Base-by-base conservation (phyloP, 805 yeast species). In the Myxozyma lipomycoides region DNA sequence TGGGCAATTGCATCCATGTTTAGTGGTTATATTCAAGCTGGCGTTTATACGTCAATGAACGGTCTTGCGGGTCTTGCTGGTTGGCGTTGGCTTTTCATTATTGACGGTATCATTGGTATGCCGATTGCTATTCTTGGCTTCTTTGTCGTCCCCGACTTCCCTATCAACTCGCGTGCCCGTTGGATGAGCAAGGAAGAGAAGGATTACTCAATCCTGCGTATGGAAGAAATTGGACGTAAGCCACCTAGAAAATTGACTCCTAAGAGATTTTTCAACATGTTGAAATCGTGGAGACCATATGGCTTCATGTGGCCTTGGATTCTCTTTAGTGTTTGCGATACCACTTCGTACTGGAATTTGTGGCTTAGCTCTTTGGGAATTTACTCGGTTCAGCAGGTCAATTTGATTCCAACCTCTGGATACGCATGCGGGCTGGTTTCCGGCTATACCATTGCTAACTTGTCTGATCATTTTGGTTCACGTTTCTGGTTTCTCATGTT, bases 101-200 rank as follows among this genome's bases (percentile, higher is more conserved):
- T 54, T 30, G 58, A 53, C 38, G 58, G 58, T 15, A 28, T 49
- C 23, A 51, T 51, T 34, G 55, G 57, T 4, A 28, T 51, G 17
- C 55, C 55, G n/a, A 51, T 51, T 24, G 51, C 48, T n/a, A n/a
- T 48, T 5, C 26, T 32, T 19, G 57, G 57, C 21, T 51, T 30
- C 41, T 46, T 25, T 61, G 71, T 62, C 65, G 80, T 51, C 86
- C 88, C 19, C 86, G 87, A 50, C 81, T 84, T 24, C 85, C 88
- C 19, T 64, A 73, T 45, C 70, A 74, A 52, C 75, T 82, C 63
- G 73, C 76, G 7, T 62, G 77, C 22, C 76, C 71, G 59, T 62
- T 81, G 26, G 71, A 78, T 1, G 82, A 78, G 37, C 5, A 45
- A 49, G 44, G 5, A 32, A n/a, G 50, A 52, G 43, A 28, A 40